Evolutionary conservation across 2,329 filamentous ascomycete genomes (phyloP).

Genomic region (Colletotrichum filicis): DNA sequence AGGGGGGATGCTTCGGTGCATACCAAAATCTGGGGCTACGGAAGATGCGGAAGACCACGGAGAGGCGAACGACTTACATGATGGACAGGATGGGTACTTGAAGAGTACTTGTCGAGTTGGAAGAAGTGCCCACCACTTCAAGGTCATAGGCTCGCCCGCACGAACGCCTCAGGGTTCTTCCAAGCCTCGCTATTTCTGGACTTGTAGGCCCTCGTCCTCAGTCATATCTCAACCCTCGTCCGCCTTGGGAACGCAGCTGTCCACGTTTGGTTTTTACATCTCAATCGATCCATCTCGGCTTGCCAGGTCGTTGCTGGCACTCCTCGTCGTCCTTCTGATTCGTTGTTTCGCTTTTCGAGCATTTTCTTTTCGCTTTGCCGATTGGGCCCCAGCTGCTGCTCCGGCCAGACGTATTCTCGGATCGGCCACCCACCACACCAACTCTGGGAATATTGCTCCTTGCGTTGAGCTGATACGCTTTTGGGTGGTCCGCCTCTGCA

Average conservation of each 20-base stretch:
- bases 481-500: background rate
- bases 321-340: slow-evolving; percentile 7
- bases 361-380: background rate
- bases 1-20: background rate
- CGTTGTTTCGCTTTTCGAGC: slow-evolving; percentile 5
- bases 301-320: background rate
- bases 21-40: background rate
- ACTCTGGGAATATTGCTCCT: background rate
- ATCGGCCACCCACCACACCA: background rate
- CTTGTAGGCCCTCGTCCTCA: background rate
- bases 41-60: background rate
- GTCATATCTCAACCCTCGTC: slow-evolving; percentile 7
- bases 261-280: background rate
- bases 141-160: background rate
- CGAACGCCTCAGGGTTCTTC: slow-evolving; percentile 1
- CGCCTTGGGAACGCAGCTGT: background rate
- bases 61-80: background rate
- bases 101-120: slow-evolving; percentile 22
- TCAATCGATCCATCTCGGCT: background rate
- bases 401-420: background rate
- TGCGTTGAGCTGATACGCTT: slow-evolving; percentile 14
- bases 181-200: slow-evolving; percentile 7
- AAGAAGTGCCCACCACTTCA: background rate
- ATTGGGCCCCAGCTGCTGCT: slow-evolving; percentile 1
- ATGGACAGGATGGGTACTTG: background rate